Conservation (phyloP, 495 filamentous ascomycete species). For the Filosporella fistucella region DNA sequence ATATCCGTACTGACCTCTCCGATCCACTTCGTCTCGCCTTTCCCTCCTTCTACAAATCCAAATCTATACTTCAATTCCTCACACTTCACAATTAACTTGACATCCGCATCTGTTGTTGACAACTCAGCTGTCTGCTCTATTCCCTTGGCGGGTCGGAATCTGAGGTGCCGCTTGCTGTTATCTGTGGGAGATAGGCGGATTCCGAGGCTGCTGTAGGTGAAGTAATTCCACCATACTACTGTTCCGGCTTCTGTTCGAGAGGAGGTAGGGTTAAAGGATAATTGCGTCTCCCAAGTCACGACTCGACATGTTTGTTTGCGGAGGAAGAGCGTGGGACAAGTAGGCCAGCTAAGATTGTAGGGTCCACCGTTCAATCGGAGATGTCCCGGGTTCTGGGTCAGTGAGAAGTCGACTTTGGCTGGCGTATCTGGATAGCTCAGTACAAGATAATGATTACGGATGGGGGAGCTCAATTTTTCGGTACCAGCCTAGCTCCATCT, state of each 20-base stretch:
- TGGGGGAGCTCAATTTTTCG: background rate
- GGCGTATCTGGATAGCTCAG: background rate
- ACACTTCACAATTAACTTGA: background rate
- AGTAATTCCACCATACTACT: background rate
- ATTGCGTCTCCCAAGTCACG: background rate
- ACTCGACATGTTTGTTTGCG: background rate
- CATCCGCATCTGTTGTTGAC: background rate
- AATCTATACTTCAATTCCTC: background rate
- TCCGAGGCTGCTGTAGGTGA: background rate
- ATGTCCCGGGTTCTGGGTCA: background rate
- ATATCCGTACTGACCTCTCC: background rate
- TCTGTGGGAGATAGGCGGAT: background rate
- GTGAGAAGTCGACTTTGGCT: background rate
- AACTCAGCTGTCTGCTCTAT: background rate
- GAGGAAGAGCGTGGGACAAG: background rate
- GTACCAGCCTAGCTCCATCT: background rate
- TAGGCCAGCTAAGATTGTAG: background rate
- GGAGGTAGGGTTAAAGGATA: background rate
- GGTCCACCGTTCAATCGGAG: background rate
- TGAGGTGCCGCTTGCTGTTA: background rate
- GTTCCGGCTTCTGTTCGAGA: background rate
- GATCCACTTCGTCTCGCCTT: background rate
- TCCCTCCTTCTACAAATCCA: background rate
- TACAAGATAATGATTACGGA: background rate
- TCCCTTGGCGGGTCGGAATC: background rate